A percentile compares a stretch with the other conserved stretches of the same genome.
These are phyloP conservation scores for Cystobasidium slooffiae DNA, from an alignment of 1,284 basidiomycete genomes.

Conservation along the genomic window DNA sequence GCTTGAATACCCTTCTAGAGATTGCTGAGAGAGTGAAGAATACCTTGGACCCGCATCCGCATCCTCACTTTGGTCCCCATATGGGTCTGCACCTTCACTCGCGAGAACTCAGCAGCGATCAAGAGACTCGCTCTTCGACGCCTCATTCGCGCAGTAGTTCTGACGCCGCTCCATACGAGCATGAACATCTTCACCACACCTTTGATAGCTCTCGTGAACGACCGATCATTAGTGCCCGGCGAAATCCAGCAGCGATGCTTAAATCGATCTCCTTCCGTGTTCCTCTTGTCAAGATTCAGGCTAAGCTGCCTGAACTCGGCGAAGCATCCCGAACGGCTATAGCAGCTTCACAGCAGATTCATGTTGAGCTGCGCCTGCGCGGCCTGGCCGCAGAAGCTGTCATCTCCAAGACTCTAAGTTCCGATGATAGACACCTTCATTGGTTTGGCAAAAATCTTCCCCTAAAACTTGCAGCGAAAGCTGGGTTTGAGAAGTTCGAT, in stretches of 20 bases:
- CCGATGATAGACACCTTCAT: slow-evolving; percentile 42
- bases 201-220: background rate
- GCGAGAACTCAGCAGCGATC: slow-evolving; percentile 6
- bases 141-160: slow-evolving; percentile 1
- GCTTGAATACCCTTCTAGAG: slow-evolving; percentile 23
- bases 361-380: slow-evolving; percentile 5
- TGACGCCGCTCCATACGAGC: background rate
- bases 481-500: slow-evolving; percentile 50
- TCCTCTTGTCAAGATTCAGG: slow-evolving; percentile 23
- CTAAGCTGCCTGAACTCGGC: background rate
- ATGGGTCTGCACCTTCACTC: slow-evolving; percentile 27
- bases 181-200: background rate
- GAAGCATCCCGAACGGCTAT: background rate
- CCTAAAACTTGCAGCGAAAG: slow-evolving; percentile 17
- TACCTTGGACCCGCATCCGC: slow-evolving; percentile 3
- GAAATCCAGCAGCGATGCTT: slow-evolving; percentile 31
- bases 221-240: slow-evolving; percentile 10
- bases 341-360: background rate
- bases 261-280: slow-evolving; percentile 22
- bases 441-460: slow-evolving; percentile 45
- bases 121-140: background rate
- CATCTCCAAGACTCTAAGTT: background rate
- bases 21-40: slow-evolving; percentile 1
- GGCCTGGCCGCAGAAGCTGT: slow-evolving; percentile 3
- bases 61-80: slow-evolving; percentile 34